Base-by-base conservation (phyloP, 768 basidiomycete genomes). In the Gymnopilus junonius region DNA sequence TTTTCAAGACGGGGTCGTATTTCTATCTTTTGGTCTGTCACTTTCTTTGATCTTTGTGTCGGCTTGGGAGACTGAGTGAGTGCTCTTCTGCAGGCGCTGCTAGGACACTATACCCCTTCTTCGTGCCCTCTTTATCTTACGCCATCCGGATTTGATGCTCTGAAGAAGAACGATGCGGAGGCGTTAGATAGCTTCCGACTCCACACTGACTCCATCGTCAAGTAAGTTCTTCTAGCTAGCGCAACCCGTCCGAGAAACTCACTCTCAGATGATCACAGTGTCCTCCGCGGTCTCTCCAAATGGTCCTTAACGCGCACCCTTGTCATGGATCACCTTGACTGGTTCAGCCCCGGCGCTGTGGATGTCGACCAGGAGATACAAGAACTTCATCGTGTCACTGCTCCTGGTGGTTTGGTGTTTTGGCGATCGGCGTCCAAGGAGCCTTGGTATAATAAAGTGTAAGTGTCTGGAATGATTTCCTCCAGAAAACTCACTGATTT, bases 261-360 rank as follows among this genome's bases (percentile, higher is more conserved):
- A 25, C 35, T 15, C 21, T 15, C 1, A 27, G 8, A 29, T 40
- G 5, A 59, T 54, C 5, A 21, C 56, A 78, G 75, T 55, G 76
- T 78, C 12, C 67, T 80, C 23, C 74, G 70, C 21, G 77, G 78
- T 34, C 64, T 79, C 35, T 59, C 68, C 8, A 58, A 58, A 45
- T 75, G 75, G 32, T 84, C 83, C 7, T 77, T 90, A 46, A 90
- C 87, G 35, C 83, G 87, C 27, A 83, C 85, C 11, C 81, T 91
- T 29, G 79, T 91, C 60, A 91, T 91, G 90, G 90, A 92, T 72
- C 86, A 87, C 53, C 79, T 90, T 53, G 87, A 88, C 66, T 86
- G 83, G 80, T 84, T 86, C 56, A 65, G 80, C 0, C 85, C 85
- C 0, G 80, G 81, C 3, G 77, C 82, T 15, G 71, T 73, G 39